Percentiles rank a stretch among this genome's conserved stretches.
Conservation (phyloP, 108 stramenopile species). For the Poteriospumella lacustris region DNA sequence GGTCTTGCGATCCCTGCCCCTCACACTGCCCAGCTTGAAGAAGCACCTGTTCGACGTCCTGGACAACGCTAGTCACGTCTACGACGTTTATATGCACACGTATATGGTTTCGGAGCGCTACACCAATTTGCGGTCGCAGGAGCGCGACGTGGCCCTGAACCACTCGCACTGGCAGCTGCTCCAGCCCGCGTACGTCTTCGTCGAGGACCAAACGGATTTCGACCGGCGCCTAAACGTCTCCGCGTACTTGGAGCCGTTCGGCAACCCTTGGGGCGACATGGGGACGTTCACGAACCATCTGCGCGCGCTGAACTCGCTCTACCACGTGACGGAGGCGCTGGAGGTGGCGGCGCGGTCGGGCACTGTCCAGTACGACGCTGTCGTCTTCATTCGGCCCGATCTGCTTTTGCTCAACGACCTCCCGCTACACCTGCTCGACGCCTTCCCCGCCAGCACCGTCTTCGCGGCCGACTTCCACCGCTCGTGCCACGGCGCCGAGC, state of each 20-base stretch:
- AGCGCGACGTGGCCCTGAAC: neutral
- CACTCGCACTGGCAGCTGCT: neutral
- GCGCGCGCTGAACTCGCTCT: neutral
- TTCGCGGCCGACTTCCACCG: constrained; percentile 4
- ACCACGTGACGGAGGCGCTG: neutral
- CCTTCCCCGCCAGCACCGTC: too few relatives aligned
- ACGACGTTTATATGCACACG: neutral
- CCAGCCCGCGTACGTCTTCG: neutral
- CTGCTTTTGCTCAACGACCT: neutral
- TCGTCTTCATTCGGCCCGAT: constrained; percentile 11
- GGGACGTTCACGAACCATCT: neutral
- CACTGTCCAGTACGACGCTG: neutral
- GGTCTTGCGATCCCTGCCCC: neutral
- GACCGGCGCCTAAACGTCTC: neutral
- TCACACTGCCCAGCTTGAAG: neutral
- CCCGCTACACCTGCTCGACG: neutral
- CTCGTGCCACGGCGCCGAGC: neutral
- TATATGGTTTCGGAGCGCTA: neutral
- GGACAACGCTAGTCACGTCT: neutral
- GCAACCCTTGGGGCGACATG: neutral
- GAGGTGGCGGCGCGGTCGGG: neutral
- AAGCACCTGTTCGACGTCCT: neutral
- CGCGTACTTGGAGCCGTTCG: neutral
- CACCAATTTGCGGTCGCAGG: neutral
- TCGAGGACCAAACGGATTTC: neutral